A percentile compares a stretch with the other conserved stretches of the same genome.
Conservation (phyloP, 768 basidiomycete species). For the Auriscalpium vulgare region DNA sequence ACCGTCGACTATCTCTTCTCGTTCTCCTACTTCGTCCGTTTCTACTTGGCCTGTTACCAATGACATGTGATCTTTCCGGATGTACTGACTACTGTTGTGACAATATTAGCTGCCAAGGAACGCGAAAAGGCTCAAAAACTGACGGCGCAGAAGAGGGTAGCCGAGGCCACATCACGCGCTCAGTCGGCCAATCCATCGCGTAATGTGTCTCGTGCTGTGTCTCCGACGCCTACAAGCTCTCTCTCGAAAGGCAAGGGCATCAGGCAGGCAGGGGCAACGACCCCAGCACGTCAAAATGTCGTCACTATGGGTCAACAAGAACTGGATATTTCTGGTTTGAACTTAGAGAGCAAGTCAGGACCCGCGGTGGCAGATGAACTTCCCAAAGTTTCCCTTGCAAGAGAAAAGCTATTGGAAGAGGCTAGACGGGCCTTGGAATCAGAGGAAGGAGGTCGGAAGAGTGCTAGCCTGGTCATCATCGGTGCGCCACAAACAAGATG, state of each 20-base stretch:
- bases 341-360: constrained; percentile 43
- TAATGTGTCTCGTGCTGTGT: constrained; percentile 10
- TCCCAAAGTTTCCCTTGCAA: constrained; percentile 60
- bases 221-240: constrained; percentile 4
- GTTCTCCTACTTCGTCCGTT: constrained; percentile 19
- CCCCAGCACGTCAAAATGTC: constrained; percentile 29
- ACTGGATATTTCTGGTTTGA: constrained; percentile 69
- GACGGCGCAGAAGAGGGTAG: constrained; percentile 38
- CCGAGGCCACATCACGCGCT: constrained; percentile 12
- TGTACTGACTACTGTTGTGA: constrained; percentile 27
- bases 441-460: constrained; percentile 50
- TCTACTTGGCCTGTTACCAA: constrained; percentile 30
- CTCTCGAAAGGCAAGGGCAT: constrained; percentile 24
- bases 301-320: constrained; percentile 48
- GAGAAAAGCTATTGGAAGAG: constrained; percentile 80
- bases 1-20: constrained; percentile 18
- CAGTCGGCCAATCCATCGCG: constrained; percentile 7
- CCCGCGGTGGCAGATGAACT: constrained; percentile 35
- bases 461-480: constrained; percentile 83
- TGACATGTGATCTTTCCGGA: constrained; percentile 14
- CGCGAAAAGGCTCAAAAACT: constrained; percentile 66
- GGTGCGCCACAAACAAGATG: constrained; percentile 38
- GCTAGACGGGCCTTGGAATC: constrained; percentile 46
- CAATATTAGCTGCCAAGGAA: constrained; percentile 62
- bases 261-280: constrained; percentile 32